Percentiles rank a stretch among this genome's conserved stretches.
These are phyloP conservation scores for Fusarium tuaranense DNA, from an alignment of 2,329 filamentous ascomycete genomes.

Conservation along the genomic window DNA sequence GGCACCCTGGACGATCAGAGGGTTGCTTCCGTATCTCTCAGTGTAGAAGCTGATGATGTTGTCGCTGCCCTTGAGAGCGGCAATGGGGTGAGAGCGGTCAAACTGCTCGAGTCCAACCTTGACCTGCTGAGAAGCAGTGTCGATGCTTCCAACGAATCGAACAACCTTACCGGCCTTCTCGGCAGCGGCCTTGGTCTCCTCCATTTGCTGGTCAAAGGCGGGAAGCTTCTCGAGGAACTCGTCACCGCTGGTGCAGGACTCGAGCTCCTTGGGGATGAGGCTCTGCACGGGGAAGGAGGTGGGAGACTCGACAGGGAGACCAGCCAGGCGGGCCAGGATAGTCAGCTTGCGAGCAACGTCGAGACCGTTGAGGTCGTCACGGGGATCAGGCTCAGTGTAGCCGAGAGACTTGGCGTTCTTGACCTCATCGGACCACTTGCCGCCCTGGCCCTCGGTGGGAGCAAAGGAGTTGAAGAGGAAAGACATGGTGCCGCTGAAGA, in stretches of 20 bases:
- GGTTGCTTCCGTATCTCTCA: conserved; percentile 90
- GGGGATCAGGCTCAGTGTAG: conserved; percentile 90
- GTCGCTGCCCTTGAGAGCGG: conserved; percentile 94
- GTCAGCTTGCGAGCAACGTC: conserved; percentile 97
- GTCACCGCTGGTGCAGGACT: conserved; percentile 79
- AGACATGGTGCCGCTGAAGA: conserved; percentile 97
- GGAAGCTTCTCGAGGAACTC: conserved; percentile 87
- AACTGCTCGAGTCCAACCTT: conserved; percentile 94
- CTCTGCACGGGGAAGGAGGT: conserved; percentile 94
- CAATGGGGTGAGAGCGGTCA: conserved; percentile 90
- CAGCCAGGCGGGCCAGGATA: conserved; percentile 88
- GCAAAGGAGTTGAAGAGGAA: conserved; percentile 99
- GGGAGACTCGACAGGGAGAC: conserved; percentile 83
- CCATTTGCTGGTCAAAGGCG: conserved; percentile 90
- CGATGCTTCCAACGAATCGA: conserved; percentile 92
- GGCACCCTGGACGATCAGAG: conserved; percentile 93
- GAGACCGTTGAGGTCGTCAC: conserved; percentile 88
- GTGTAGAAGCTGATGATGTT: conserved; percentile 99
- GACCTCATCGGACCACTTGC: conserved; percentile 92
- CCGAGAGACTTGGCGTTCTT: conserved; percentile 91
- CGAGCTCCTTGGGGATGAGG: conserved; percentile 89
- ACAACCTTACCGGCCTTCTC: conserved; percentile 91
- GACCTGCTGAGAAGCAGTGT: conserved; percentile 82
- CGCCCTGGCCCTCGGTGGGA: conserved; percentile 78
- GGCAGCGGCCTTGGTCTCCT: conserved; percentile 85